Evolutionary conservation across 345 rosid species (phyloP).

Genomic region (Citrus glauca): DNA sequence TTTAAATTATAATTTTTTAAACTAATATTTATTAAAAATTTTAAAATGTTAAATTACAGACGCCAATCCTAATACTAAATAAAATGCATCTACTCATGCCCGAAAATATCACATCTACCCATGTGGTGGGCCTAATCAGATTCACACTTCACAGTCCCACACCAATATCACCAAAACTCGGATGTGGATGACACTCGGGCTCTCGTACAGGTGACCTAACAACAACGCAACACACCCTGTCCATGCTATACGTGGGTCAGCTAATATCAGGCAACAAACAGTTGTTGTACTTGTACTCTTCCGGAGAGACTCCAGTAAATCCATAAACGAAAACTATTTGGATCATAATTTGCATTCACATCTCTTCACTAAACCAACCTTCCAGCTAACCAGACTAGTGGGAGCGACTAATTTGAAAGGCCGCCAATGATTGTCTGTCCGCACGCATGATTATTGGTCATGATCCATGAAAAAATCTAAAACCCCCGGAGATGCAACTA

Average conservation of each 20-base stretch:
- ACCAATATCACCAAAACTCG: not conserved
- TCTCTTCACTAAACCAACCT: not conserved
- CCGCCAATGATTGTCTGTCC: not conserved
- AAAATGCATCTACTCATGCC: not conserved
- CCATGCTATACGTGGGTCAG: slow-evolving; percentile 4
- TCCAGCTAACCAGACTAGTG: not conserved
- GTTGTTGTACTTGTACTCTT: not conserved
- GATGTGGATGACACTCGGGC: not conserved
- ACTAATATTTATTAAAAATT: too few species aligned
- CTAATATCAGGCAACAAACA: not conserved
- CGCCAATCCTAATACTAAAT: too few species aligned
- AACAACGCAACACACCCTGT: not conserved
- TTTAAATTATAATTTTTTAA: too few species aligned
- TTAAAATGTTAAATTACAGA: too few species aligned
- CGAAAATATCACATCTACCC: slow-evolving; percentile 5
- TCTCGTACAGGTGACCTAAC: slow-evolving; percentile 6
- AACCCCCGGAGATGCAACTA: not conserved
- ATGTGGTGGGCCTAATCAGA: slow-evolving; percentile 9
- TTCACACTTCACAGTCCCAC: not conserved
- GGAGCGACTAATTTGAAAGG: not conserved
- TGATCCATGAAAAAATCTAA: not conserved
- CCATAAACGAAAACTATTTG: not conserved
- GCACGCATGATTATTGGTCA: not conserved
- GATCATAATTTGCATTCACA: not conserved
- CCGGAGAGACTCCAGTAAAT: not conserved